These are phyloP conservation scores for Capronia coronata DNA, from an alignment of 2,329 filamentous ascomycete species.

Conservation along the genomic window DNA sequence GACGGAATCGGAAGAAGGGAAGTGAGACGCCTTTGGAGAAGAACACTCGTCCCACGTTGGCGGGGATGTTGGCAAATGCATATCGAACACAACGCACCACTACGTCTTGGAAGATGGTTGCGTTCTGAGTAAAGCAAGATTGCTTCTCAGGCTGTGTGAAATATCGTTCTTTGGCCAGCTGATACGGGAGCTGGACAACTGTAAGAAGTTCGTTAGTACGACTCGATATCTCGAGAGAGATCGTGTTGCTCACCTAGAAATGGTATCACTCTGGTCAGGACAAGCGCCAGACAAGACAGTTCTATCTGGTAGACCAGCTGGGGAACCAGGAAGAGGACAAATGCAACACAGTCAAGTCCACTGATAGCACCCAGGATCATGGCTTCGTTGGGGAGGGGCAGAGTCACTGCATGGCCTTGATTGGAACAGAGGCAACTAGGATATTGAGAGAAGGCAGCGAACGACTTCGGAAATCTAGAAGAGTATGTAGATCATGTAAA, in stretches of 20 bases:
- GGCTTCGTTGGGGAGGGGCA: not conserved
- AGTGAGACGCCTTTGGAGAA: conserved; percentile 67
- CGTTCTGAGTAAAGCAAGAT: conserved; percentile 59
- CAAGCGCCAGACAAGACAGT: conserved; percentile 49
- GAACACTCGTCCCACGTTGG: conserved; percentile 65
- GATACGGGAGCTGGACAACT: conserved; percentile 49
- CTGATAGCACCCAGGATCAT: conserved; percentile 73
- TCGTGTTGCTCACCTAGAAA: conserved; percentile 58
- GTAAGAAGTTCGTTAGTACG: conserved; percentile 1
- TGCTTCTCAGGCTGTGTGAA: conserved; percentile 42
- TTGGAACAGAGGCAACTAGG: too few relatives aligned
- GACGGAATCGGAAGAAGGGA: conserved; percentile 68
- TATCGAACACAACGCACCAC: conserved; percentile 72
- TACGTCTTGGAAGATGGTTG: conserved; percentile 69
- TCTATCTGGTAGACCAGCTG: conserved; percentile 65
- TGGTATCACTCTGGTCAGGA: conserved; percentile 57
- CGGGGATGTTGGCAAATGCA: conserved; percentile 65
- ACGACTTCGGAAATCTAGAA: too few relatives aligned
- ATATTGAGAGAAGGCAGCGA: too few relatives aligned
- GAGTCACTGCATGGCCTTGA: too few relatives aligned
- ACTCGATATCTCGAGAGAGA: too few relatives aligned
- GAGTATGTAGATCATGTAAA: too few relatives aligned
- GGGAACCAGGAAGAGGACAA: conserved; percentile 62
- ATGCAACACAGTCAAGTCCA: conserved; percentile 68
- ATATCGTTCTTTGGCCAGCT: conserved; percentile 55